phyloP scores from a whole-genome alignment of 1,139 yeast species.

The Pichia sp. region DNA sequence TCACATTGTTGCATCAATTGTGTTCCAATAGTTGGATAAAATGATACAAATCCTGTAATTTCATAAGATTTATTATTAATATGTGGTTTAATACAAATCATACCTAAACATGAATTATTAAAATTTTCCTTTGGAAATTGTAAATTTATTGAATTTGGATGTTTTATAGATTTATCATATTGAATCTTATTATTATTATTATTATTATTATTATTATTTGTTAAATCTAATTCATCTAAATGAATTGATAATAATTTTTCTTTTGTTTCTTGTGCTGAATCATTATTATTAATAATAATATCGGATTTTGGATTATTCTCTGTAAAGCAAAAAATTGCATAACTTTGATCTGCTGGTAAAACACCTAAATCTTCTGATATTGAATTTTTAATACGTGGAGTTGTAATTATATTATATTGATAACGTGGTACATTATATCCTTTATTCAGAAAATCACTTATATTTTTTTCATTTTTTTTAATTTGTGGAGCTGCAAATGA shows the following conservation, averaged over 20 bases:
- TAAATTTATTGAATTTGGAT: not conserved
- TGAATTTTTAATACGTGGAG: slow-evolving; percentile 37
- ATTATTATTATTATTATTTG: no score
- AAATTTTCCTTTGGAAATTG: slow-evolving; percentile 5
- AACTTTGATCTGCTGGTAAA: slow-evolving; percentile 14
- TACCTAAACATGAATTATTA: slow-evolving; percentile 33
- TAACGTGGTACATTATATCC: slow-evolving; percentile 44
- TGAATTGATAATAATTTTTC: slow-evolving; percentile 23
- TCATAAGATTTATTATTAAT: slow-evolving; percentile 27
- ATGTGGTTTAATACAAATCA: slow-evolving; percentile 38
- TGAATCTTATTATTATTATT: not conserved
- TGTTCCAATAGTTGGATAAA: slow-evolving; percentile 38
- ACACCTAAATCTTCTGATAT: slow-evolving; percentile 33
- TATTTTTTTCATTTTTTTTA: slow-evolving; percentile 12
- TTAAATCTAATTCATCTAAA: no score
- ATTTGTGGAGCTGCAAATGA: slow-evolving; percentile 10
- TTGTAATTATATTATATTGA: slow-evolving; percentile 38
- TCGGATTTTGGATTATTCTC: slow-evolving; percentile 5
- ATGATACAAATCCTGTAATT: slow-evolving; percentile 50
- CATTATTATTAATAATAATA: not conserved
- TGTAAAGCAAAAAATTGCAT: slow-evolving; percentile 17
- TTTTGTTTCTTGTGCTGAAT: slow-evolving; percentile 19
- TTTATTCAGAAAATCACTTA: slow-evolving; percentile 33
- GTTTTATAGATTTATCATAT: slow-evolving; percentile 1
- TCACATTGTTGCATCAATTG: slow-evolving; percentile 25